Evolutionary conservation across 768 basidiomycete species (phyloP), one percentile per base, ranked within the genome.

Genomic region (Suillus decipiens): DNA sequence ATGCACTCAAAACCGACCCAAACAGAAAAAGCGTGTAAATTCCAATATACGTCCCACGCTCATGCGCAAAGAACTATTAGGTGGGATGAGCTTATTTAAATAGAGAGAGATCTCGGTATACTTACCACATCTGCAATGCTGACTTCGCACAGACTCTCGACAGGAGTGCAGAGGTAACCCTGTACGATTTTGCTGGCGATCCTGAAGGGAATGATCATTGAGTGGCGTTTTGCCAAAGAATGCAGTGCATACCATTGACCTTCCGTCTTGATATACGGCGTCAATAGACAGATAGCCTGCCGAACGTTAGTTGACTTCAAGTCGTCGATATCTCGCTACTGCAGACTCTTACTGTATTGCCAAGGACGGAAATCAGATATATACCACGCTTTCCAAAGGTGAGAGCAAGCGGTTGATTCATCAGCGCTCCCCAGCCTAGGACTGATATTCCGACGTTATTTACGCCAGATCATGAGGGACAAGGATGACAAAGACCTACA

Each of bases 111-210:
- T 41, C n/a, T 33, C 41, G 2, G 28, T 19, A 17, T 19, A 56
- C 60, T 58, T 15, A 68, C 67, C 6, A 68, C 63, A 39, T 68
- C 67, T 43, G 67, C 37, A 31, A 68, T 59, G 61, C 67, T 68
- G 43, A 68, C 67, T 61, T 68, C 67, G 42, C 67, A 68, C 45
- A 68, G 61, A 48, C 67, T 68, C 33, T 68, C 67, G n/a, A 68
- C 67, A 24, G 67, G 67, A 53, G 67, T 68, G n/a, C 67, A 68
- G 51, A 68, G 67, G 41, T 59, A 68, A 19, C 67, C 67, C 36
- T 68, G 67, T 15, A 68, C 58, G 34, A 68, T 68, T 56, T 68
- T 68, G 24, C 63, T 68, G 17, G 61, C 67, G 15, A 68, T 68
- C 67, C 67, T 68, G 28, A 24, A 8, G 39, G 11, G 17, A 12